Conservation (phyloP, 345 rosid genomes). For the Eucalyptus marginata region DNA sequence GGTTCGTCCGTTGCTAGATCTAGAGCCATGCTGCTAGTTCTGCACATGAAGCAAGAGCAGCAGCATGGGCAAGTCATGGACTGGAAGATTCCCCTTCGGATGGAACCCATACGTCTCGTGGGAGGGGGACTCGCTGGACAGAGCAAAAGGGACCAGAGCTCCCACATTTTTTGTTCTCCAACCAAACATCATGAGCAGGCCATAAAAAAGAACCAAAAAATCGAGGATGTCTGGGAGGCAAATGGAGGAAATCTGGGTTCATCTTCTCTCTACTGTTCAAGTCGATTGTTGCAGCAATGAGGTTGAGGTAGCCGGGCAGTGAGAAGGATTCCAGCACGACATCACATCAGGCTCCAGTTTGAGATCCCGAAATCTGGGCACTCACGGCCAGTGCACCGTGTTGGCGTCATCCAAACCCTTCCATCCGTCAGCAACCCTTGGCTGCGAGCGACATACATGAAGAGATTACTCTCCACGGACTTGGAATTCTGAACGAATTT, state of each 20-base stretch:
- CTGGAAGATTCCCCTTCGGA: background rate
- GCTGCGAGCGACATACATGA: background rate
- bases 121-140: background rate
- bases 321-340: background rate
- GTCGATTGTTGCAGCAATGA: background rate
- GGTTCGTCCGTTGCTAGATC: background rate
- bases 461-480: background rate
- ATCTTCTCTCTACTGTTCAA: background rate
- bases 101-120: background rate
- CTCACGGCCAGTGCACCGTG: background rate
- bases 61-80: background rate
- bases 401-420: background rate
- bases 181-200: background rate
- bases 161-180: background rate
- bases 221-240: background rate
- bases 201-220: background rate
- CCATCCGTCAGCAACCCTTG: background rate
- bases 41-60: background rate
- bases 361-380: background rate
- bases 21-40: background rate
- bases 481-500: background rate
- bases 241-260: background rate
- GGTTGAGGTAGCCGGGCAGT: background rate
- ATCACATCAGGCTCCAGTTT: background rate
- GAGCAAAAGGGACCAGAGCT: background rate